Evolutionary conservation across 352 stramenopile genomes (phyloP).

Genomic region (Pythium grandisporangium): DNA sequence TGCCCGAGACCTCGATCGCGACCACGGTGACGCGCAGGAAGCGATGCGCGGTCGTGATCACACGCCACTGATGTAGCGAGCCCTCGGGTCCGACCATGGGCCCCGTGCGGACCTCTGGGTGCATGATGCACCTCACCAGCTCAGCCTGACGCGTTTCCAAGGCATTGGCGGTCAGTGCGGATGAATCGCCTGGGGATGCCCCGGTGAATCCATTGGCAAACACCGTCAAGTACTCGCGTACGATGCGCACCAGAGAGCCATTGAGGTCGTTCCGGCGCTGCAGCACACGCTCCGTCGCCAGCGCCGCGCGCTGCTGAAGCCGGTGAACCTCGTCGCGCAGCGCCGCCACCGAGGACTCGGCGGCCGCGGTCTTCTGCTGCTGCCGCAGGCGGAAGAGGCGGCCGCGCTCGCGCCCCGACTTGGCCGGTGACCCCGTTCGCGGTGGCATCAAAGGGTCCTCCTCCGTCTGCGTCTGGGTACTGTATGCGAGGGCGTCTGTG

Average conservation of each 20-base stretch:
- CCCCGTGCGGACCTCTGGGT: constrained; percentile 20
- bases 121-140: constrained; percentile 28
- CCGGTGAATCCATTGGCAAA: constrained; percentile 12
- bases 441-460: background rate
- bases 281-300: constrained; percentile 10
- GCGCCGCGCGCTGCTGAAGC: constrained; percentile 3
- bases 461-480: background rate
- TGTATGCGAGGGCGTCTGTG: background rate
- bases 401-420: constrained; percentile 17
- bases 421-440: constrained; percentile 4
- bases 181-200: background rate
- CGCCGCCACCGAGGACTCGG: constrained; percentile 10
- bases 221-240: constrained; percentile 12
- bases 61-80: constrained; percentile 26
- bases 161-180: background rate
- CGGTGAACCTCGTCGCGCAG: constrained; percentile 10
- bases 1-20: constrained; percentile 14
- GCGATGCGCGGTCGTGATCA: constrained; percentile 22
- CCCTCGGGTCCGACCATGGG: constrained; percentile 15
- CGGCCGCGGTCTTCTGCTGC: constrained; percentile 13
- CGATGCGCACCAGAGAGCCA: constrained; percentile 9
- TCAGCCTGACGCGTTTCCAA: constrained; percentile 16
- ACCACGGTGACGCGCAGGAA: constrained; percentile 23
- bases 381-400: constrained; percentile 13
- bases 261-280: constrained; percentile 5